Conservation (phyloP, 192 early-diverging fungal species). For the Backusella luteola region DNA sequence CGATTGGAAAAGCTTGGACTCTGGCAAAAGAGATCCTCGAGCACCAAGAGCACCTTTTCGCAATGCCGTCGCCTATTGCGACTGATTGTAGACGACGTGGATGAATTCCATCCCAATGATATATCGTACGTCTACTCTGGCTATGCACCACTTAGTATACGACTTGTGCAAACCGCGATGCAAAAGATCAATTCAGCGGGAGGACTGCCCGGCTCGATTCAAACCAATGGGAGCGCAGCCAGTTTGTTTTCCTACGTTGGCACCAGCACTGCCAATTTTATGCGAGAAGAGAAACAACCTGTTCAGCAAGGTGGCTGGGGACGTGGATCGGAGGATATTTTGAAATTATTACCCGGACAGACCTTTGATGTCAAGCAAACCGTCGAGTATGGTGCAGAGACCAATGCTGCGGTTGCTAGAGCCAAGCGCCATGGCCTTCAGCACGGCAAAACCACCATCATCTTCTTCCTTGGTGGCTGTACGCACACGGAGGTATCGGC, state of each 20-base stretch:
- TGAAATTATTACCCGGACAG: conserved; percentile 76
- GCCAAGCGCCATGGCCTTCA: conserved; percentile 29
- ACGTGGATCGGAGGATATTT: conserved; percentile 82
- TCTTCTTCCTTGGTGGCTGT: conserved; percentile 96
- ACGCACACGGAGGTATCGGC: conserved; percentile 92
- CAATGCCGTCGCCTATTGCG: conserved; percentile 67
- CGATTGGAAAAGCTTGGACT: conserved; percentile 72
- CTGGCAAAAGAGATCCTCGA: conserved; percentile 46
- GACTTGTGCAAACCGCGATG: conserved; percentile 81
- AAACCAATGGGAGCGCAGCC: conserved; percentile 34
- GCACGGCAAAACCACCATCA: conserved; percentile 58
- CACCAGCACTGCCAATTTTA: conserved; percentile 19
- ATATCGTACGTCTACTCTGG: conserved; percentile 93
- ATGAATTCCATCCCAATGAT: conserved; percentile 83
- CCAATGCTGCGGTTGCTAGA: conserved; percentile 28
- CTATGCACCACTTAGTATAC: conserved; percentile 89
- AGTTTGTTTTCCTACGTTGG: conserved; percentile 43
- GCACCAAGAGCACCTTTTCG: conserved; percentile 49
- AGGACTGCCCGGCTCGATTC: conserved; percentile 29
- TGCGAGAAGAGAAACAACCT: conserved; percentile 33
- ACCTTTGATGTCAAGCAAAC: conserved; percentile 77
- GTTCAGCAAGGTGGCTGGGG: conserved; percentile 61
- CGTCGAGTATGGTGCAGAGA: conserved; percentile 46
- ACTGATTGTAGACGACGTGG: conserved; percentile 84
- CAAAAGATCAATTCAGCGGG: conserved; percentile 31